Evolutionary conservation across 768 basidiomycete genomes (phyloP).

Genomic region (Tulasnella sp.): DNA sequence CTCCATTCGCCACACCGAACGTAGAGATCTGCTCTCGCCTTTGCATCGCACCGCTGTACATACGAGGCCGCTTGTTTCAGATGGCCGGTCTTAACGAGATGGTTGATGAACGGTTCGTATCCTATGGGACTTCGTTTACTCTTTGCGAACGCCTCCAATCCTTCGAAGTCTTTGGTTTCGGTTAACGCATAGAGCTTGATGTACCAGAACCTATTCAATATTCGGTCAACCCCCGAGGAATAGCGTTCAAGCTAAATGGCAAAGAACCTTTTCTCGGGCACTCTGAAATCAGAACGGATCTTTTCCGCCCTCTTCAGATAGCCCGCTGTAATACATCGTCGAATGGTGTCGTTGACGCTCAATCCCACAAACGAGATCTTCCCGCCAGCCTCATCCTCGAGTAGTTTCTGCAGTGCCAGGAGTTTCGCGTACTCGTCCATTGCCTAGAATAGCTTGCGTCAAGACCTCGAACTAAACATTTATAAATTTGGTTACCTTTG

Average conservation of each 20-base stretch:
- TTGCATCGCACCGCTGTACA: constrained; percentile 79
- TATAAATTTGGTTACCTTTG: constrained; percentile 69
- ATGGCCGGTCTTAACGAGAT: constrained; percentile 71
- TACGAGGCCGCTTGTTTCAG: constrained; percentile 70
- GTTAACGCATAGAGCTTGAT: constrained; percentile 81
- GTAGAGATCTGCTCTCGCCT: constrained; percentile 79
- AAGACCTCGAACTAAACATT: background rate
- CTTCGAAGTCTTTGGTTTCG: constrained; percentile 77
- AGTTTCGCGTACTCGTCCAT: constrained; percentile 80
- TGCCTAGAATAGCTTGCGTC: constrained; percentile 55
- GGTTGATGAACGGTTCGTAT: constrained; percentile 83
- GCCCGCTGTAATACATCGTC: constrained; percentile 68
- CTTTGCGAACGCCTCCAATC: constrained; percentile 77
- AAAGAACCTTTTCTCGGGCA: constrained; percentile 83
- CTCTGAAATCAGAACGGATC: constrained; percentile 83
- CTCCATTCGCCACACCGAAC: constrained; percentile 89
- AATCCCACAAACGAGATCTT: constrained; percentile 76
- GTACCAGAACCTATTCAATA: constrained; percentile 77
- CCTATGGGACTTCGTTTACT: constrained; percentile 92
- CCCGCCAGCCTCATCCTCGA: constrained; percentile 80
- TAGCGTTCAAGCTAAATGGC: background rate
- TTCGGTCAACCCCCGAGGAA: background rate
- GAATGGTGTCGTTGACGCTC: constrained; percentile 84
- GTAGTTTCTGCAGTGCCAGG: constrained; percentile 75
- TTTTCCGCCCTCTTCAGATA: constrained; percentile 87